A percentile compares a stretch with the other conserved stretches of the same genome.
These are phyloP conservation scores for Phytophthora hibernalis DNA, from an alignment of 352 stramenopile species.

Conservation along the genomic window DNA sequence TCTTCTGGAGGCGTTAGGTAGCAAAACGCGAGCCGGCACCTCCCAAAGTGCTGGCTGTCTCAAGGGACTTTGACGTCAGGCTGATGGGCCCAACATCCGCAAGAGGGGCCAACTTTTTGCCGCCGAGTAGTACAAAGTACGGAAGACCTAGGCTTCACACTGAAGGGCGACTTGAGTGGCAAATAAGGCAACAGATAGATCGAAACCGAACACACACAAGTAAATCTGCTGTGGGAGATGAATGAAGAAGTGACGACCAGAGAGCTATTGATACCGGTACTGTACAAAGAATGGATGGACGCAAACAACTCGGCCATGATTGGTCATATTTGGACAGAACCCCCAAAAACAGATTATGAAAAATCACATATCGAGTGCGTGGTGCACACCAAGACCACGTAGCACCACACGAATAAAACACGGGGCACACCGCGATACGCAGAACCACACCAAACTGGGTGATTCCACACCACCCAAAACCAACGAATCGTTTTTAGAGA, in stretches of 20 bases:
- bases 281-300: conserved; percentile 28
- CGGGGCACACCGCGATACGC: too few species aligned
- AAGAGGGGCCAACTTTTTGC: conserved; percentile 70
- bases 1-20: conserved; percentile 62
- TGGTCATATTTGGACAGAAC: conserved; percentile 6
- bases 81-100: conserved; percentile 85
- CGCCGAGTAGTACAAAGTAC: conserved; percentile 53
- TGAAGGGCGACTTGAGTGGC: conserved; percentile 64
- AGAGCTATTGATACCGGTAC: too few species aligned
- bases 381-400: too few species aligned
- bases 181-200: conserved; percentile 51
- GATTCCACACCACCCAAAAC: too few species aligned
- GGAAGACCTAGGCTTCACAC: conserved; percentile 71
- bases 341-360: too few species aligned
- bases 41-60: conserved; percentile 73
- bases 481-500: too few species aligned
- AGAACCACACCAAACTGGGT: too few species aligned
- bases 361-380: too few species aligned
- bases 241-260: conserved; percentile 9
- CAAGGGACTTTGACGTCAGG: conserved; percentile 73
- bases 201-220: conserved; percentile 12
- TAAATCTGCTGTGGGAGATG: conserved; percentile 1
- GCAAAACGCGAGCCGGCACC: conserved; percentile 61
- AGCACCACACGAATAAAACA: too few species aligned
- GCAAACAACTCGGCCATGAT: conserved; percentile 10